phyloP scores from a whole-genome alignment of 176 grass and related monocot species.

The Triticum monococcum region DNA sequence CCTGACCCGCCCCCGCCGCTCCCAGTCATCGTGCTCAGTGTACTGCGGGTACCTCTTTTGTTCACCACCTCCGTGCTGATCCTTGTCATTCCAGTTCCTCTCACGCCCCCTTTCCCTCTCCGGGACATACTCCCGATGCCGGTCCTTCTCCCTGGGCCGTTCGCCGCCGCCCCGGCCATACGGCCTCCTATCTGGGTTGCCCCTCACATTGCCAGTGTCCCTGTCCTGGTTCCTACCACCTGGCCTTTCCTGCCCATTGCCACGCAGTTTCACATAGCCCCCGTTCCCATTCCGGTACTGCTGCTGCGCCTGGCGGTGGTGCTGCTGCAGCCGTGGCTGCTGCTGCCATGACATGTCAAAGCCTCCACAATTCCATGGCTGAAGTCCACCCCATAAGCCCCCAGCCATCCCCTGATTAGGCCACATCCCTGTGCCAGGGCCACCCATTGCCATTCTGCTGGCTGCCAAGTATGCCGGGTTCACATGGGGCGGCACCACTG shows the following conservation, averaged over 20 bases:
- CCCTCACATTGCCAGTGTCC: slow-evolving; percentile 21
- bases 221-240: slow-evolving; percentile 28
- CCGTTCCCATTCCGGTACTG: neutral
- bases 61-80: slow-evolving; percentile 21
- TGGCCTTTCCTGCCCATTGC: neutral
- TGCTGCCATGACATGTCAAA: slow-evolving; percentile 35
- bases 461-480: slow-evolving; percentile 52
- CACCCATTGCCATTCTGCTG: slow-evolving; percentile 36
- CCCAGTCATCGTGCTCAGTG: slow-evolving; percentile 20
- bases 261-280: slow-evolving; percentile 5
- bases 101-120: slow-evolving; percentile 28
- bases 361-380: slow-evolving; percentile 49
- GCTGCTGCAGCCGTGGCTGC: neutral
- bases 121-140: neutral
- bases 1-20: slow-evolving; percentile 24
- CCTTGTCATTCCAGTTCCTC: slow-evolving; percentile 30
- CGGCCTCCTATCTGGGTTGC: slow-evolving; percentile 12
- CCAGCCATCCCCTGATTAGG: slow-evolving; percentile 40
- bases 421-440: slow-evolving; percentile 39
- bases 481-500: slow-evolving; percentile 35
- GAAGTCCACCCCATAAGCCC: slow-evolving; percentile 43
- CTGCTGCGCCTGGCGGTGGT: slow-evolving; percentile 9
- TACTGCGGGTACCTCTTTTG: slow-evolving; percentile 32
- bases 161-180: slow-evolving; percentile 1
- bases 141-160: neutral